Percentiles rank a stretch among this genome's conserved stretches.
phyloP scores from a whole-genome alignment of 257 asterid species.

The Eucommia ulmoides region DNA sequence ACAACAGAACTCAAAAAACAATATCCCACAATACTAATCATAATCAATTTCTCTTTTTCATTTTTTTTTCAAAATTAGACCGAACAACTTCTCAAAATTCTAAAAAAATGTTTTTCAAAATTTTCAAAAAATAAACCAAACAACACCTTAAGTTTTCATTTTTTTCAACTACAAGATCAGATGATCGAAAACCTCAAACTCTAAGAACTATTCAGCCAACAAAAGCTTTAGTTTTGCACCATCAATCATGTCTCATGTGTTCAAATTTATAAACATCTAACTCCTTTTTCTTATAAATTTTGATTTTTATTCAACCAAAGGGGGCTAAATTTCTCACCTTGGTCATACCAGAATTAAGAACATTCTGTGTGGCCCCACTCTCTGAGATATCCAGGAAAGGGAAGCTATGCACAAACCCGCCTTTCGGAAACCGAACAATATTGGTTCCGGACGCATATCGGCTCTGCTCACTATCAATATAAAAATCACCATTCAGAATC shows the following conservation, averaged over 20 bases:
- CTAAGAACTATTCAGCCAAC: no score
- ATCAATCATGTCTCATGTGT: neutral
- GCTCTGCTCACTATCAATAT: slow-evolving; percentile 79
- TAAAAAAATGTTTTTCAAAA: no score
- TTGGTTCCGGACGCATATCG: slow-evolving; percentile 97
- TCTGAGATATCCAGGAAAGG: slow-evolving; percentile 94
- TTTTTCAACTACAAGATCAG: no score
- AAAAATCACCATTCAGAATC: slow-evolving; percentile 90
- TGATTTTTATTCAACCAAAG: neutral
- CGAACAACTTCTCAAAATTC: no score
- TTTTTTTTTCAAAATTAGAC: no score
- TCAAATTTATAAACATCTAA: neutral
- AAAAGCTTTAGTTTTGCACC: neutral
- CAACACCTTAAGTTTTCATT: no score
- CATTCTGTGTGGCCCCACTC: slow-evolving; percentile 91
- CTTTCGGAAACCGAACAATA: slow-evolving; percentile 77
- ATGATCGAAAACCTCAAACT: no score
- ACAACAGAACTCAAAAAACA: no score
- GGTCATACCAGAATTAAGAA: slow-evolving; percentile 69
- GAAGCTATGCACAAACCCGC: slow-evolving; percentile 93
- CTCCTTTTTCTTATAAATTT: neutral
- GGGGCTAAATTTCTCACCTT: slow-evolving; percentile 42
- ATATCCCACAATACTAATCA: no score
- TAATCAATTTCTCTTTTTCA: no score
- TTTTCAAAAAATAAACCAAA: no score